Evolutionary conservation across 2,329 filamentous ascomycete genomes (phyloP).

Genomic region (Alternaria longipes): DNA sequence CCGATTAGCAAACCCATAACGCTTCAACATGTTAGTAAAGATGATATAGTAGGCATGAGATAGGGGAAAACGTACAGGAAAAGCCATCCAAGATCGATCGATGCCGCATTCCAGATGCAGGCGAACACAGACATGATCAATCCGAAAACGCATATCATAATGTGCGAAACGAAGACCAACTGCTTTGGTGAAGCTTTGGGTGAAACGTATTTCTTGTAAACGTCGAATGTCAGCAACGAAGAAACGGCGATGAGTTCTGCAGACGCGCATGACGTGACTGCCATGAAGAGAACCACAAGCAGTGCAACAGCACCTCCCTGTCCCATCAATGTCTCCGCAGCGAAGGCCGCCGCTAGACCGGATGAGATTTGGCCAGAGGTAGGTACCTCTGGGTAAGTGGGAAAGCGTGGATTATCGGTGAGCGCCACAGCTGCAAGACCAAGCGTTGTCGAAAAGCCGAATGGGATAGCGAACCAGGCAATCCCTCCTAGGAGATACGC

Average conservation of each 20-base stretch:
- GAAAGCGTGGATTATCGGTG: conserved; percentile 54
- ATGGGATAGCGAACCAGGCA: conserved; percentile 61
- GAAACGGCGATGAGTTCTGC: conserved; percentile 55
- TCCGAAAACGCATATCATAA: conserved; percentile 53
- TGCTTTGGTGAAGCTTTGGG: conserved; percentile 47
- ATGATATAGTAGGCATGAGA: background rate
- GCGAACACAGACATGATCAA: conserved; percentile 54
- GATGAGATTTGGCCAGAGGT: conserved; percentile 39
- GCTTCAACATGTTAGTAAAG: conserved; percentile 25
- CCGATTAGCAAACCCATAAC: conserved; percentile 56
- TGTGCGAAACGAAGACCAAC: conserved; percentile 53
- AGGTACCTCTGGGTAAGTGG: conserved; percentile 52
- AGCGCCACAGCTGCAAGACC: conserved; percentile 58
- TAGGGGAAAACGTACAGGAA: conserved; percentile 37
- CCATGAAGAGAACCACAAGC: conserved; percentile 47
- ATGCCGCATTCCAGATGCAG: conserved; percentile 50
- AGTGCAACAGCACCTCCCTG: conserved; percentile 42
- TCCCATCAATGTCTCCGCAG: conserved; percentile 40
- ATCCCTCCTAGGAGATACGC: conserved; percentile 55
- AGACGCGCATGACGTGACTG: conserved; percentile 49
- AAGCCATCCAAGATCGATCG: conserved; percentile 55
- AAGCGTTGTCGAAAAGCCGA: conserved; percentile 58
- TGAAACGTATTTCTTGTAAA: conserved; percentile 56
- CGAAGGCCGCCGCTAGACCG: conserved; percentile 43
- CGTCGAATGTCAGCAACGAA: conserved; percentile 54